Evolutionary conservation across 352 stramenopile species (phyloP).

Genomic region (Phytophthora aleatoria): DNA sequence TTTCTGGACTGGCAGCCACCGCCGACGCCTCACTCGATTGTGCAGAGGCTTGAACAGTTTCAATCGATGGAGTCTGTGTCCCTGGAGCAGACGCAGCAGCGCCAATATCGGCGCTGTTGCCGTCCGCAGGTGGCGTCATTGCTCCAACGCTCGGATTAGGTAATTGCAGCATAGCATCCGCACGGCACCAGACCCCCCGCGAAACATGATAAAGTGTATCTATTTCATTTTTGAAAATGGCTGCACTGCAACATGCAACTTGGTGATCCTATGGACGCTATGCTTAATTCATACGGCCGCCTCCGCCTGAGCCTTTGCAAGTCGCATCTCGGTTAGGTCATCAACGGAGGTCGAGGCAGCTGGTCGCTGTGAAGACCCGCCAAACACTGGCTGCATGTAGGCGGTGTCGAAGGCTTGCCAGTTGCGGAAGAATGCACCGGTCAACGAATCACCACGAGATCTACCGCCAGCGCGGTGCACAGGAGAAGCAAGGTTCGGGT

Average conservation of each 20-base stretch:
- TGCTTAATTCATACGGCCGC: slow-evolving; percentile 42
- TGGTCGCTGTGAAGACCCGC: slow-evolving; percentile 50
- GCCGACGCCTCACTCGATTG: slow-evolving; percentile 8
- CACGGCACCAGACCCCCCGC: slow-evolving; percentile 3
- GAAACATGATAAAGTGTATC: slow-evolving; percentile 27
- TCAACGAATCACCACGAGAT: slow-evolving; percentile 52
- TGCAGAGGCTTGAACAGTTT: background rate
- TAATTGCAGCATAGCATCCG: slow-evolving; percentile 25
- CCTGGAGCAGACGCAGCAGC: background rate
- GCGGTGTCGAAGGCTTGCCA: slow-evolving; percentile 81
- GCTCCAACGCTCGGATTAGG: slow-evolving; percentile 11
- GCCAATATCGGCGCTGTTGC: slow-evolving; percentile 4
- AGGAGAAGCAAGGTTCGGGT: slow-evolving; percentile 23
- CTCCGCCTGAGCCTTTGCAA: slow-evolving; percentile 52
- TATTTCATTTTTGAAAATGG: slow-evolving; percentile 23
- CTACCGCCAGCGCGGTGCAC: slow-evolving; percentile 23
- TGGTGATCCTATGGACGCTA: background rate
- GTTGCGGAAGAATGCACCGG: slow-evolving; percentile 68
- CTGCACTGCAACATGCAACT: background rate
- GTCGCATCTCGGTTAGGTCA: slow-evolving; percentile 25
- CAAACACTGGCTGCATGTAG: slow-evolving; percentile 86
- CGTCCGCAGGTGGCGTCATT: slow-evolving; percentile 21
- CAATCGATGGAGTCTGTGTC: background rate
- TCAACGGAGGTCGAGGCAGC: slow-evolving; percentile 21
- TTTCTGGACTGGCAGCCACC: slow-evolving; percentile 9